These are phyloP conservation scores for Hortiboletus flavorubellus DNA, from an alignment of 768 basidiomycete species.

Conservation along the genomic window DNA sequence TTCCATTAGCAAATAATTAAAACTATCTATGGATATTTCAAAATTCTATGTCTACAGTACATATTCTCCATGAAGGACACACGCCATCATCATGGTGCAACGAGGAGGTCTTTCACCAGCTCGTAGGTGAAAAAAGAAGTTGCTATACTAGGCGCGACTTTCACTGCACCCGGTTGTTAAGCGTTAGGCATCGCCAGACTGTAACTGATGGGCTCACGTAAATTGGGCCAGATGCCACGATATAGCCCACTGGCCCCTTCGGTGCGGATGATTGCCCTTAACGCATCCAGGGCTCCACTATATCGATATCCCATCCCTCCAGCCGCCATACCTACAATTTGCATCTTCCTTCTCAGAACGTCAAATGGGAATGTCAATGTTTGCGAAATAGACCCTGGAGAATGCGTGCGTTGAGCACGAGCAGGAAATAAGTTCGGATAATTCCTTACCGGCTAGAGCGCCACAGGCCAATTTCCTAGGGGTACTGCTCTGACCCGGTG, in stretches of 20 bases:
- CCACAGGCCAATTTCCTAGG: slow-evolving; percentile 78
- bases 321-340: slow-evolving; percentile 77
- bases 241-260: slow-evolving; percentile 82
- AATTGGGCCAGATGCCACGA: slow-evolving; percentile 84
- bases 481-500: slow-evolving; percentile 72
- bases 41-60: not conserved
- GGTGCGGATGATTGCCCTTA: slow-evolving; percentile 58
- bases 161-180: slow-evolving; percentile 48
- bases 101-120: slow-evolving; percentile 51
- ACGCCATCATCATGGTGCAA: slow-evolving; percentile 24
- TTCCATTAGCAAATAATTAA: not conserved
- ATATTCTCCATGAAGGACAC: not conserved
- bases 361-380: slow-evolving; percentile 96
- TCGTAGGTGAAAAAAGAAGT: slow-evolving; percentile 86
- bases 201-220: slow-evolving; percentile 50
- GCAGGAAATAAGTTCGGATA: not conserved
- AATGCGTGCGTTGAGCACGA: slow-evolving; percentile 2
- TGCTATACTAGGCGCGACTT: slow-evolving; percentile 88
- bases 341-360: slow-evolving; percentile 93
- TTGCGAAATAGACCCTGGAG: slow-evolving; percentile 81
- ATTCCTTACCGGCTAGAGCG: slow-evolving; percentile 68
- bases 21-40: slow-evolving; percentile 4
- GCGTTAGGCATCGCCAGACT: slow-evolving; percentile 1
- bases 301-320: slow-evolving; percentile 63
- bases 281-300: slow-evolving; percentile 76